These are phyloP conservation scores for Pyrenophora seminiperda DNA, from an alignment of 2,329 filamentous ascomycete species.

Conservation along the genomic window DNA sequence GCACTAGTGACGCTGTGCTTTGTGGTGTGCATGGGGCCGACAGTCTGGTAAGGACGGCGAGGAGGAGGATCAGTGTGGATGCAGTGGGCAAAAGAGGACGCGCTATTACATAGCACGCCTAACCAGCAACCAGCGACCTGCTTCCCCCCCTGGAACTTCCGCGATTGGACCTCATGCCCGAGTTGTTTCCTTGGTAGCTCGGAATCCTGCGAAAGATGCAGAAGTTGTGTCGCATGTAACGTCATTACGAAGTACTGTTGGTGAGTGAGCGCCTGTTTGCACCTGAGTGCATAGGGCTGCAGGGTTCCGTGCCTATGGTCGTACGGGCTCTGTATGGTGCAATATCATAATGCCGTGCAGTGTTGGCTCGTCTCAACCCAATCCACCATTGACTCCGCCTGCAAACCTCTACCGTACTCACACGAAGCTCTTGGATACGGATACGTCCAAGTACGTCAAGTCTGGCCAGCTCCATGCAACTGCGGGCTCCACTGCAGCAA, in stretches of 20 bases:
- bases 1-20: constrained; percentile 5
- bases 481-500: constrained; percentile 9
- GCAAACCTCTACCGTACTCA: neutral
- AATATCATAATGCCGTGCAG: neutral
- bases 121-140: neutral
- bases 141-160: neutral
- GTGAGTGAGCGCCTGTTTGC: neutral
- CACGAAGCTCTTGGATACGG: too few relatives aligned
- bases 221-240: constrained; percentile 3
- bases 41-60: neutral
- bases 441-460: too few relatives aligned
- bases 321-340: neutral
- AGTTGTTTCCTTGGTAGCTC: neutral
- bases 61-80: constrained; percentile 5
- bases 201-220: constrained; percentile 2
- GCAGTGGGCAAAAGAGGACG: constrained; percentile 5
- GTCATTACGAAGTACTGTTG: constrained; percentile 6
- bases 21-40: constrained; percentile 1
- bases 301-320: neutral
- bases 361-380: too few relatives aligned
- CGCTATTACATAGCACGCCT: neutral
- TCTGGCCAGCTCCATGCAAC: constrained; percentile 9
- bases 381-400: neutral
- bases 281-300: constrained; percentile 15
- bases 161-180: constrained; percentile 14